phyloP scores from a whole-genome alignment of 768 basidiomycete genomes.

The Tylopilus subfusipes region DNA sequence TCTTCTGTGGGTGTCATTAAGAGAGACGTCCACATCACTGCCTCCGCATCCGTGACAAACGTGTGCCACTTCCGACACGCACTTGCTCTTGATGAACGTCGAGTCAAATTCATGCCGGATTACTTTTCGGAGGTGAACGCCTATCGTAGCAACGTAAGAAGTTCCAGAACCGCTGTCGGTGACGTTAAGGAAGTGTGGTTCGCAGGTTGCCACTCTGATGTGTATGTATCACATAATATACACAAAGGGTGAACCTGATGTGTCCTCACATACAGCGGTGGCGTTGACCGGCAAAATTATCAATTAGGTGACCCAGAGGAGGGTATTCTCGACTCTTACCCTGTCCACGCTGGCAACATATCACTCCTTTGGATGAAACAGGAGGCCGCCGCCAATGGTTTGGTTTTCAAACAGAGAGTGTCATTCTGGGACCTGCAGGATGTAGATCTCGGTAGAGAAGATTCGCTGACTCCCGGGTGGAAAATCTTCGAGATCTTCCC shows the following conservation, averaged over 20 bases:
- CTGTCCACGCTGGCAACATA: slow-evolving; percentile 3
- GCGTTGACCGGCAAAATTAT: background rate
- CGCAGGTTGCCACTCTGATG: slow-evolving; percentile 5
- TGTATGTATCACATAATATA: background rate
- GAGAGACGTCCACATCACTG: slow-evolving; percentile 3
- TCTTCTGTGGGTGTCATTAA: slow-evolving; percentile 10
- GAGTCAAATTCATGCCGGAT: slow-evolving; percentile 14
- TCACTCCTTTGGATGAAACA: slow-evolving; percentile 10
- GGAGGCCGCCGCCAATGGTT: slow-evolving; percentile 3
- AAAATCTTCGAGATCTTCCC: background rate
- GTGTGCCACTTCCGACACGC: slow-evolving; percentile 14
- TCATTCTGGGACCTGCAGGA: slow-evolving; percentile 2
- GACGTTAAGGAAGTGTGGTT: slow-evolving; percentile 16
- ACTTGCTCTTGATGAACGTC: slow-evolving; percentile 12
- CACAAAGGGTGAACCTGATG: background rate
- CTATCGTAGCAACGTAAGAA: background rate
- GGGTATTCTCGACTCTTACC: background rate
- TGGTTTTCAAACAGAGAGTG: background rate
- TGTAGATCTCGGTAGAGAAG: background rate
- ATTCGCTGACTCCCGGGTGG: background rate
- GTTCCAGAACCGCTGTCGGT: background rate
- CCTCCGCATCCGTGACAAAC: slow-evolving; percentile 3
- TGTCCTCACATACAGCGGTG: background rate
- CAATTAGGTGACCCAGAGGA: no score
- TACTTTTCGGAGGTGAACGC: slow-evolving; percentile 10